Base-by-base conservation (phyloP, 805 yeast genomes). In the Suhomyces kilbournensis region DNA sequence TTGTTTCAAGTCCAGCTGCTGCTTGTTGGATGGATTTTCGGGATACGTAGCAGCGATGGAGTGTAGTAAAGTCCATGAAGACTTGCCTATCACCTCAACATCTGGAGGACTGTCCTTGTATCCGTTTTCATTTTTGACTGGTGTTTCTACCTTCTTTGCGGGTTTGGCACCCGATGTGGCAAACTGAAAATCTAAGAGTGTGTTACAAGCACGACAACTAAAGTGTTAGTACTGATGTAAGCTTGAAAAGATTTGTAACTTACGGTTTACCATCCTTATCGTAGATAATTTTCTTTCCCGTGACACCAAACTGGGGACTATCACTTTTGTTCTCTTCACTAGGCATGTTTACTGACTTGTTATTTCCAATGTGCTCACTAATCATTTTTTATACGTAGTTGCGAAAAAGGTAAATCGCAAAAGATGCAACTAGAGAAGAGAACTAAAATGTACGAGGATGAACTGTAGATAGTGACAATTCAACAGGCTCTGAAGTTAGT, bases 261-360 rank as follows among this genome's bases (percentile, higher is more conserved):
- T 76, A 88, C 91, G 97, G 97, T 68, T 90, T 92, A 0, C 98
- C 98, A 68, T 93, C 86, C 65, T 89, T 85, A 63, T 89, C 97
- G 52, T 88, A 83, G 20, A 90, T 69, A 53, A 90, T 85, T 59
- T 81, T 82, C 46, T 86, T 75, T 0, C 96, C 96, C 20, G 79
- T 65, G 2, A 80, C 73, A 0, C 90, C 90, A 47, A 75, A 59
- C 10, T 60, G 75, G 0, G 86, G 84, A 57, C 57, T 64, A 2
- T 14, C 25, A 15, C 25, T 7, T 10, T 28, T 45, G 38, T 19
- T 17, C 22, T 17, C 42, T 19, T 45, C 47, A 9, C 49, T 34
- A 25, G 50, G 32, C 50, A 48, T 48, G 44, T 23, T 20, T 23
- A n/a, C 23, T 38, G 14, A 38, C 42, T 38, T 17, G 42, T 17